Evolutionary conservation across 371 early-diverging fungal species (phyloP).

Genomic region (Mucor lusitanicus): DNA sequence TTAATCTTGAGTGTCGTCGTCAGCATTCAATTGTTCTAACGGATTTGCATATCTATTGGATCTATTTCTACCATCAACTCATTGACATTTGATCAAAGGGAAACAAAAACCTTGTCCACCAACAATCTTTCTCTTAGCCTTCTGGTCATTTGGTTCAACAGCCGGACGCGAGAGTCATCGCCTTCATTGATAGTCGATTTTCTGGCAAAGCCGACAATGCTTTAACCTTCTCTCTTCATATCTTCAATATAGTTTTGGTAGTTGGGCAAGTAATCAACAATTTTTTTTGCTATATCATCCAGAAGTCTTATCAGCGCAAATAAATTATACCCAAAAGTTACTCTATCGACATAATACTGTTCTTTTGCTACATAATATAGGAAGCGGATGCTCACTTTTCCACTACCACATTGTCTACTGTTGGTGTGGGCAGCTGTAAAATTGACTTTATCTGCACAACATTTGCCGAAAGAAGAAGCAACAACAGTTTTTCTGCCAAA

Average conservation of each 20-base stretch:
- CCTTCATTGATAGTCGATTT: constrained; percentile 25
- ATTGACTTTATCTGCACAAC: constrained; percentile 18
- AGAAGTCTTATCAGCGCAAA: constrained; percentile 20
- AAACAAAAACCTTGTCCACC: too few species aligned
- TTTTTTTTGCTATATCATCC: constrained; percentile 25
- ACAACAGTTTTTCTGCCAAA: constrained; percentile 19
- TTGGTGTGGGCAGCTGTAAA: constrained; percentile 16
- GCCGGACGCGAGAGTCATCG: constrained; percentile 23
- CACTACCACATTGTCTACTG: constrained; percentile 16
- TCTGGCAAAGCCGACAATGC: constrained; percentile 27
- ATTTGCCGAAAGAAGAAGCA: constrained; percentile 7
- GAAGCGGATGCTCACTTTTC: constrained; percentile 21
- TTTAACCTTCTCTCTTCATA: constrained; percentile 20
- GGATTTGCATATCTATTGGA: too few species aligned
- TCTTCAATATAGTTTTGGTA: constrained; percentile 22
- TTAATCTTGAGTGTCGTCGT: too few species aligned
- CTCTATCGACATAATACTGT: constrained; percentile 16
- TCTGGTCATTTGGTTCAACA: constrained; percentile 22
- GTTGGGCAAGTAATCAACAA: constrained; percentile 23
- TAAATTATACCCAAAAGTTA: constrained; percentile 23
- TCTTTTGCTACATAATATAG: constrained; percentile 29
- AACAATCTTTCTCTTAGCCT: too few species aligned
- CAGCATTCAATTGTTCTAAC: too few species aligned
- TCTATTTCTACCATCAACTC: too few species aligned
- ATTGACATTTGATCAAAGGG: too few species aligned